Percentiles rank a stretch among this genome's conserved stretches.
These are phyloP conservation scores for Podospora tetraspora DNA, from an alignment of 495 filamentous ascomycete genomes.

Conservation along the genomic window DNA sequence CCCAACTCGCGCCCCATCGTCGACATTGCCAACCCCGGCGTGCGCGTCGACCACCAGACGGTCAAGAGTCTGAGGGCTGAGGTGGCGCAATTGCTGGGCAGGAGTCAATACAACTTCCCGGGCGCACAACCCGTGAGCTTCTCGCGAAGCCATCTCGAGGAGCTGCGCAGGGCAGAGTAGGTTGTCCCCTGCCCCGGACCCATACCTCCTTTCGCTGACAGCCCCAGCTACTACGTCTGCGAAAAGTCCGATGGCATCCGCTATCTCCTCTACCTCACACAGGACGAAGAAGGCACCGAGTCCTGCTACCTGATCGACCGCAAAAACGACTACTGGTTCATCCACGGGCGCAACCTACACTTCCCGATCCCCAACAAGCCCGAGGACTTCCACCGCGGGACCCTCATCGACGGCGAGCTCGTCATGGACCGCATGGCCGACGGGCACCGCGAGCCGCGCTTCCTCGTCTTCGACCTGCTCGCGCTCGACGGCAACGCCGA, in stretches of 20 bases:
- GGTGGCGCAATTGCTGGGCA: slow-evolving; percentile 69
- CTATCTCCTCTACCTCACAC: slow-evolving; percentile 83
- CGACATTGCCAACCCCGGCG: slow-evolving; percentile 55
- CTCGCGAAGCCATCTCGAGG: slow-evolving; percentile 65
- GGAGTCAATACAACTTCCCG: slow-evolving; percentile 65
- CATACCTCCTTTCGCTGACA: neutral
- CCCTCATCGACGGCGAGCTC: slow-evolving; percentile 87
- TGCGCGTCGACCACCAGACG: slow-evolving; percentile 55
- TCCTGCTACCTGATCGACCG: slow-evolving; percentile 82
- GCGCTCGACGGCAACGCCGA: slow-evolving; percentile 70
- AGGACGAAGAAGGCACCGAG: slow-evolving; percentile 51
- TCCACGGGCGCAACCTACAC: slow-evolving; percentile 62
- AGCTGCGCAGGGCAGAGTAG: slow-evolving; percentile 70
- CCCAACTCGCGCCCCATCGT: slow-evolving; percentile 27
- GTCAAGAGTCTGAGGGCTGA: slow-evolving; percentile 59
- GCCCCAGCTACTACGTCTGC: slow-evolving; percentile 79
- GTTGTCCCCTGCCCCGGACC: slow-evolving; percentile 17
- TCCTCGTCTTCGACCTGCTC: slow-evolving; percentile 89
- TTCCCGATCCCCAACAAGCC: slow-evolving; percentile 66
- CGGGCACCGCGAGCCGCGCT: slow-evolving; percentile 64
- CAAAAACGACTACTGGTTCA: slow-evolving; percentile 88
- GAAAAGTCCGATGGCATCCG: slow-evolving; percentile 97
- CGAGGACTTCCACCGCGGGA: slow-evolving; percentile 66
- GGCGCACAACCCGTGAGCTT: slow-evolving; percentile 96
- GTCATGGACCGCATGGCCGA: slow-evolving; percentile 67